Evolutionary conservation across 176 grass and related monocot species (phyloP).

Genomic region (Carex parvula): DNA sequence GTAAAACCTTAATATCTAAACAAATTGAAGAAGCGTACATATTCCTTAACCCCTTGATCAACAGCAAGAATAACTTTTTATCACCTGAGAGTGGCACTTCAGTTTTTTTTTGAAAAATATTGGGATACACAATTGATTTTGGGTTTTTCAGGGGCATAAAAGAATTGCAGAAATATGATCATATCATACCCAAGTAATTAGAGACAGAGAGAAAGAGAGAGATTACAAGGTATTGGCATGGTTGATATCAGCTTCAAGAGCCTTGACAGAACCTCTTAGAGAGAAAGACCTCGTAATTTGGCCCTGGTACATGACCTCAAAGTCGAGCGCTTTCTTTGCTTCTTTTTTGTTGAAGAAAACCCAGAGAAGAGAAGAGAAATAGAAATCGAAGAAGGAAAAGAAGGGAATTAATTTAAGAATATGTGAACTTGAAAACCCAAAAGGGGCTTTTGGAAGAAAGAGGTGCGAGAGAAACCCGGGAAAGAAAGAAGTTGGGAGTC

Average conservation of each 20-base stretch:
- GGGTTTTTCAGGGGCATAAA: background rate
- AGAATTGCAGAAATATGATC: background rate
- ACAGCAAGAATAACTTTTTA: background rate
- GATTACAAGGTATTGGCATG: conserved; percentile 96
- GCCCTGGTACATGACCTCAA: conserved; percentile 66
- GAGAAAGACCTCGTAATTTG: conserved; percentile 59
- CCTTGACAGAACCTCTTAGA: conserved; percentile 89
- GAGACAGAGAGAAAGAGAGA: background rate
- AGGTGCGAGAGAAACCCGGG: conserved; percentile 28
- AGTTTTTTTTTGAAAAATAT: background rate
- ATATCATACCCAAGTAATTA: conserved; percentile 13
- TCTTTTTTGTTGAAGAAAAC: conserved; percentile 17
- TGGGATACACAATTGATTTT: background rate
- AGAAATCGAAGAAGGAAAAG: conserved; percentile 39
- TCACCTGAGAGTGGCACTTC: background rate
- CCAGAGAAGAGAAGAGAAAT: background rate
- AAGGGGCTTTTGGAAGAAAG: conserved; percentile 16
- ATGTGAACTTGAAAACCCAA: background rate
- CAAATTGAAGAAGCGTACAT: conserved; percentile 2
- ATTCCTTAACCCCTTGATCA: background rate
- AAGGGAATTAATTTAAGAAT: conserved; percentile 40
- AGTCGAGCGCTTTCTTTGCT: conserved; percentile 5
- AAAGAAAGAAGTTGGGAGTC: conserved; percentile 5
- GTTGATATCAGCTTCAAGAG: conserved; percentile 93
- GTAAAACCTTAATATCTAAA: conserved; percentile 24